Percentiles rank a stretch among this genome's conserved stretches.
Conservation (phyloP, 1,139 yeast genomes). For the Petasospora fabianii region DNA sequence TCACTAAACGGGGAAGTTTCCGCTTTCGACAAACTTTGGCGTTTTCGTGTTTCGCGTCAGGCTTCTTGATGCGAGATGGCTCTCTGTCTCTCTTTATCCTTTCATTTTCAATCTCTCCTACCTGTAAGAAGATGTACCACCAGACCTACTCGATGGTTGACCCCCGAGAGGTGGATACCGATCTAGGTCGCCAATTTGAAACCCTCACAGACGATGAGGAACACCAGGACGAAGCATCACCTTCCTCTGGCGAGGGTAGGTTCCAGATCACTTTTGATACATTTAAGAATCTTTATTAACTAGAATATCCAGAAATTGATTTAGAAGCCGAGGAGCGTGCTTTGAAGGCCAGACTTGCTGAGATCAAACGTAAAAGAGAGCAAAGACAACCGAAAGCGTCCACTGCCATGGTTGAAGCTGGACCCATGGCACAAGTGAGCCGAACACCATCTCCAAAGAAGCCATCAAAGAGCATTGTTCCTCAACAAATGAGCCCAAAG, state of each 20-base stretch:
- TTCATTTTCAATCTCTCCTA: too few relatives aligned
- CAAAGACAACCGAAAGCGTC: too few relatives aligned
- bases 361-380: background rate
- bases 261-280: background rate
- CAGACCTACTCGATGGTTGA: too few relatives aligned
- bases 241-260: background rate
- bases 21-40: too few relatives aligned
- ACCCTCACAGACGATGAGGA: background rate
- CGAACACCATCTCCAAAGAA: constrained; percentile 21
- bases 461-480: background rate
- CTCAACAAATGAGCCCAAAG: background rate
- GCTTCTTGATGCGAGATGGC: too few relatives aligned
- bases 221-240: background rate
- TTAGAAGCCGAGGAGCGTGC: background rate
- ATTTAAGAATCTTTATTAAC: too few relatives aligned
- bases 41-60: too few relatives aligned
- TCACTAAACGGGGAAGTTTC: too few relatives aligned
- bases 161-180: background rate
- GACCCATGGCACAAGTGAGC: constrained; percentile 5
- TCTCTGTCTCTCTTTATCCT: too few relatives aligned
- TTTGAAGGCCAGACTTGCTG: background rate
- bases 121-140: too few relatives aligned
- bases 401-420: background rate
- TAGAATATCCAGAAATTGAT: background rate
- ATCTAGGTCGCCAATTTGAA: background rate